Percentiles rank a stretch among this genome's conserved stretches.
phyloP scores from a whole-genome alignment of 2,329 filamentous ascomycete species.

The Penicillium sp. region DNA sequence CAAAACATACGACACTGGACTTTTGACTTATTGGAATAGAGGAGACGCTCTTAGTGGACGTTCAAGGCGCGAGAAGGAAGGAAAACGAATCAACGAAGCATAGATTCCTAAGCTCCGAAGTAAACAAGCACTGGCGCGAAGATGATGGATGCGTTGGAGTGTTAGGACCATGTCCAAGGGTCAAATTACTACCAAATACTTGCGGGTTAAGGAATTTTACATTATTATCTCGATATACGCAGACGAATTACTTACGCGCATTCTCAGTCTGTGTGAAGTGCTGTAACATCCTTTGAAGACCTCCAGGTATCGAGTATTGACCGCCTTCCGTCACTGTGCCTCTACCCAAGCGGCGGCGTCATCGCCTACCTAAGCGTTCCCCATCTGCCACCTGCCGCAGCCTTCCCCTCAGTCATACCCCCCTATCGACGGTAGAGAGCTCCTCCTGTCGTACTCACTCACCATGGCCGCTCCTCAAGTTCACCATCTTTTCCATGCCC shows the following conservation, averaged over 20 bases:
- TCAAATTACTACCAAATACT: too few species aligned
- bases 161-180: background rate
- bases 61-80: background rate
- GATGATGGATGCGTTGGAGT: background rate
- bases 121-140: background rate
- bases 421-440: slow-evolving; percentile 88
- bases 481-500: slow-evolving; percentile 94
- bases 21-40: background rate
- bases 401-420: slow-evolving; percentile 9
- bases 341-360: slow-evolving; percentile 27
- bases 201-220: too few species aligned
- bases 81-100: too few species aligned
- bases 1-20: background rate
- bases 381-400: slow-evolving; percentile 8
- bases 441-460: slow-evolving; percentile 73
- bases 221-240: too few species aligned
- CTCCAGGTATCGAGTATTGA: background rate
- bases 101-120: background rate
- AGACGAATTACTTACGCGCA: too few species aligned
- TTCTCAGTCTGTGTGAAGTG: too few species aligned
- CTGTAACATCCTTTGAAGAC: background rate
- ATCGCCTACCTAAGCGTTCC: slow-evolving; percentile 13
- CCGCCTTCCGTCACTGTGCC: background rate
- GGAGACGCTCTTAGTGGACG: background rate
- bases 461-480: slow-evolving; percentile 85